Base-by-base conservation (phyloP, 768 basidiomycete genomes). In the Panaeolus papilionaceus region DNA sequence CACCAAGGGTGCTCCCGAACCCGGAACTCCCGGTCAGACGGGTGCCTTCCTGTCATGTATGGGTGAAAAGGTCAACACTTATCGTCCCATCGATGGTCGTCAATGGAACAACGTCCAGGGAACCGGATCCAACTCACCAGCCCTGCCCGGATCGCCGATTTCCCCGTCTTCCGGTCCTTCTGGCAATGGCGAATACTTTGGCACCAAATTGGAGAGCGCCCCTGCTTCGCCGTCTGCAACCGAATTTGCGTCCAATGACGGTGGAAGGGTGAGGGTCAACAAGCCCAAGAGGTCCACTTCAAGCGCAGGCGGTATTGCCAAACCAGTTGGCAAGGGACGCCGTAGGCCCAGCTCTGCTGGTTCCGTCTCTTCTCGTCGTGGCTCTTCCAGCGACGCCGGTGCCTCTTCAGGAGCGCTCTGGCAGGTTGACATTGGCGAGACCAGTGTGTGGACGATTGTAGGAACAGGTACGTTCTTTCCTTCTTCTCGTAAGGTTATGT, bases 381-480 rank as follows among this genome's bases (percentile, higher is more conserved):
- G 90, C 14, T 88, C 88, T 38, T 80, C 85, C 14, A 88, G 89
- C 72, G 92, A 93, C 66, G 76, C 86, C 47, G 86, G 89, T 40
- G 89, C 89, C 63, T 88, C 89, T 54, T 94, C 91, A 5, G 93
- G 92, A 63, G 91, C 92, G 10, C 84, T 93, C 26, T 95, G 92
- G 93, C 91, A 91, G 75, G 91, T 95, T 65, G 94, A 96, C 77
- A 94, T 95, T 67, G 94, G 94, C 69, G 94, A 96, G 82, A 94
- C 94, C 38, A 94, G 93, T 75, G 92, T 95, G 26, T 96, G 95
- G 95, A 96, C 95, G 3, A 94, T 96, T 71, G 93, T 95, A 68
- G 94, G 95, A 71, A 95, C 93, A 69, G 93, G 93, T 94, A 77
- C 79, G 84, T 74, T 23, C 33, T 69, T 69, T 37, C 67, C 68